Conservation (phyloP, 495 filamentous ascomycete species). For the Penicillium nucicola region DNA sequence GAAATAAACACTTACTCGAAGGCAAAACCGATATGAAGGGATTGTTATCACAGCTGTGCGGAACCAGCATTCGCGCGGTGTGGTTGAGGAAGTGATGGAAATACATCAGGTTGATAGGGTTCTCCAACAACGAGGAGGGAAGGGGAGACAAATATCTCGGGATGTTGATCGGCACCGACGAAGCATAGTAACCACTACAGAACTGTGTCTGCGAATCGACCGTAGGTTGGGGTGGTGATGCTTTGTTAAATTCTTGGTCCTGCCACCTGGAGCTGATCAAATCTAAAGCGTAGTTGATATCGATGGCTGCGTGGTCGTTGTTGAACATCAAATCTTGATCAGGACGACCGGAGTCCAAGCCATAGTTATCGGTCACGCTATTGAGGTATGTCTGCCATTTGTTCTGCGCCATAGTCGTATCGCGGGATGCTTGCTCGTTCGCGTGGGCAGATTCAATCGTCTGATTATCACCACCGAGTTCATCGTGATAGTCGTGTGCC, state of each 20-base stretch:
- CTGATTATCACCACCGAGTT: not conserved
- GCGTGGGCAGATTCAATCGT: not conserved
- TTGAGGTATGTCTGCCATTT: slow-evolving; percentile 43
- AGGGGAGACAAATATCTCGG: slow-evolving; percentile 64
- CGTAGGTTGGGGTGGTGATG: not conserved
- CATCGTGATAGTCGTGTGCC: not conserved
- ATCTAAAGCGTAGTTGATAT: slow-evolving; percentile 39
- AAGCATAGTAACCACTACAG: slow-evolving; percentile 60
- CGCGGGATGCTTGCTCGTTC: slow-evolving; percentile 6
- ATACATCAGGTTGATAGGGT: slow-evolving; percentile 76
- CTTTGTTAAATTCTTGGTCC: slow-evolving; percentile 5
- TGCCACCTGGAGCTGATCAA: slow-evolving; percentile 20
- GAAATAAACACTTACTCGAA: slow-evolving; percentile 49
- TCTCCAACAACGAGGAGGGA: slow-evolving; percentile 62
- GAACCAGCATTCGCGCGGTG: slow-evolving; percentile 70
- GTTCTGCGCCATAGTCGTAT: slow-evolving; percentile 22
- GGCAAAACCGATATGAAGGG: slow-evolving; percentile 70
- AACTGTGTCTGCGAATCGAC: slow-evolving; percentile 10
- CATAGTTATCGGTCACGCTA: slow-evolving; percentile 51
- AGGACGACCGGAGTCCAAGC: slow-evolving; percentile 64
- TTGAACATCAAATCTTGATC: slow-evolving; percentile 69
- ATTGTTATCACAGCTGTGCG: slow-evolving; percentile 72
- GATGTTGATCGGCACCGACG: slow-evolving; percentile 65
- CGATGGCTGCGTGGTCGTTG: slow-evolving; percentile 59
- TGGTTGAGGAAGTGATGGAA: slow-evolving; percentile 80